Base-by-base conservation (phyloP, 192 early-diverging fungal species). In the Coemansia pectinata region DNA sequence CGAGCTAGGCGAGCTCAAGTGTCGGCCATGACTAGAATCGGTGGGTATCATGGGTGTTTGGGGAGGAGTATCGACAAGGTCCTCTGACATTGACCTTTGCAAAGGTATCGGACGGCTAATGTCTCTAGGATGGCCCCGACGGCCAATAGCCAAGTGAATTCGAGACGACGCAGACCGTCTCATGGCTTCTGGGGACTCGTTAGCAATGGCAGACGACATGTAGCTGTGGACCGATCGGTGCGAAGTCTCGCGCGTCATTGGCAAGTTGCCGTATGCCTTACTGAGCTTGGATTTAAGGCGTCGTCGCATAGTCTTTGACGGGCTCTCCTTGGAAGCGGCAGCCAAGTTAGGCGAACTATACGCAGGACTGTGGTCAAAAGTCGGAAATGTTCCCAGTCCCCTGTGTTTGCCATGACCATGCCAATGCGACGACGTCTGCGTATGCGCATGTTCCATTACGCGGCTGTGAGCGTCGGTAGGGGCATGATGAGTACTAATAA, bases 171-270 rank as follows among this genome's bases (percentile, higher is more conserved):
- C 27, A 31, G 55, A 58, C 29, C 55, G 55, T 14, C 55, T 33
- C 55, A 15, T 17, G 15, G 17, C 14, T 7, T n/a, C 29, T 6
- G 55, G 55, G 5, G 55, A n/a, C 41, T 75, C 67, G 10, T 68
- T 34, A 19, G 73, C 73, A 40, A 75, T 65, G 1, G 52, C 40
- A 15, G 69, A 60, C 23, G 69, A 47, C 64, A 77, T 71, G 34
- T 71, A 77, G 57, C 63, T 61, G 23, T 77, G 69, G 25, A 71
- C 53, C 6, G 74, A 71, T 33, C 67, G 67, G 17, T 41, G 41
- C 27, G 69, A 15, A 4, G 38, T 21, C 29, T 63, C 58, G 27
- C 67, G 39, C 14, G 67, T 57, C 50, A 66, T 52, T 15, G 69
- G 27, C 50, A 71, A 58, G 39, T 59, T 70, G 25, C 41, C 41